Percentiles rank a stretch among this genome's conserved stretches.
Conservation (phyloP, 176 grass and related monocot genomes). For the Puya raimondii region DNA sequence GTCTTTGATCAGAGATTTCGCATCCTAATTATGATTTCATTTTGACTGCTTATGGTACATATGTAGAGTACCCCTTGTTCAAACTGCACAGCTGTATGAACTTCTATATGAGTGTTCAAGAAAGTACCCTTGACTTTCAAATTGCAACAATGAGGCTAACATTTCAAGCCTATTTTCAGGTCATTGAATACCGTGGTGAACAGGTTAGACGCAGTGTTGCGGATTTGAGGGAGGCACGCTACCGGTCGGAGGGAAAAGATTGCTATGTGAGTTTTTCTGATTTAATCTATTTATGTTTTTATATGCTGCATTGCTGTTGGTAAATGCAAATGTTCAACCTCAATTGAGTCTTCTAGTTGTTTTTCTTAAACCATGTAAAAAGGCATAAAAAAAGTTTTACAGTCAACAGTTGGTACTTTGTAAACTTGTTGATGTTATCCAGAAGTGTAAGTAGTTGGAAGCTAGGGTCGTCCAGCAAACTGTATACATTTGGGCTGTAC, state of each 20-base stretch:
- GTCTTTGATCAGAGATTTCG: constrained; percentile 7
- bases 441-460: too few species aligned
- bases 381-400: too few species aligned
- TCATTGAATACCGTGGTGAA: constrained; percentile 88
- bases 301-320: constrained; percentile 1
- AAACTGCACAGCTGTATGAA: constrained; percentile 13
- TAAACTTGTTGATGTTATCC: too few species aligned
- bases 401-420: too few species aligned
- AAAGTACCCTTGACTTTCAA: constrained; percentile 9
- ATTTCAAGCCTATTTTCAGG: constrained; percentile 35
- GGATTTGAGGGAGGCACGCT: constrained; percentile 75
- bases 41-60: too few species aligned
- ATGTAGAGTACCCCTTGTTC: not conserved
- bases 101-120: constrained; percentile 3
- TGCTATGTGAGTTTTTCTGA: constrained; percentile 72
- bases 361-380: not conserved
- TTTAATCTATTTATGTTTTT: constrained; percentile 1
- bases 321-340: not conserved
- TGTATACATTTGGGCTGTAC: too few species aligned
- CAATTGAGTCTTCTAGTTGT: not conserved
- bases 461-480: too few species aligned
- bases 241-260: constrained; percentile 84
- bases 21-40: not conserved
- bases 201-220: constrained; percentile 88
- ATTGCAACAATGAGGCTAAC: not conserved